phyloP scores from a whole-genome alignment of 225 moss, liverwort and hornwort species.

The Takakia lepidozioides region DNA sequence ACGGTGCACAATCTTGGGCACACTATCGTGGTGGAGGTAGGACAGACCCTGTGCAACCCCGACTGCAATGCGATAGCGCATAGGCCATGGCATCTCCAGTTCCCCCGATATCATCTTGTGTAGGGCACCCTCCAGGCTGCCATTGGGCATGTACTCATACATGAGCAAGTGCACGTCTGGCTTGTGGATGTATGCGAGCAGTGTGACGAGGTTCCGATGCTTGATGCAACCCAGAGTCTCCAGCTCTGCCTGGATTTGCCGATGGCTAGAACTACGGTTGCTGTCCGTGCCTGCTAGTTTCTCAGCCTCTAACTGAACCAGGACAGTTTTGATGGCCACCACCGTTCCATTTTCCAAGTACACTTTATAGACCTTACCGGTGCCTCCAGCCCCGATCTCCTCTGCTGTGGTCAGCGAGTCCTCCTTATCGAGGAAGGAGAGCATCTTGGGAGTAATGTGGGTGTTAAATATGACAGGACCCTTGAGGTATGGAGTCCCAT shows the following conservation, averaged over 20 bases:
- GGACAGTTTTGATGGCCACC: slow-evolving; percentile 71
- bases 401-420: slow-evolving; percentile 37
- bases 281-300: background rate
- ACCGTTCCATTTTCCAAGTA: slow-evolving; percentile 27
- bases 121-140: slow-evolving; percentile 54
- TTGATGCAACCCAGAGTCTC: slow-evolving; percentile 76
- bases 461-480: slow-evolving; percentile 75
- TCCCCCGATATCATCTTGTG: slow-evolving; percentile 29
- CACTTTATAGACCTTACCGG: slow-evolving; percentile 64
- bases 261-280: slow-evolving; percentile 7
- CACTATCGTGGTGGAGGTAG: slow-evolving; percentile 66
- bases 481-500: slow-evolving; percentile 36
- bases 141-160: slow-evolving; percentile 63
- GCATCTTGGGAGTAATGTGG: slow-evolving; percentile 59
- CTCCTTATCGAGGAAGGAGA: slow-evolving; percentile 61
- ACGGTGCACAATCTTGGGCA: slow-evolving; percentile 66
- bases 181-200: slow-evolving; percentile 59
- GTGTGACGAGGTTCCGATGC: slow-evolving; percentile 66
- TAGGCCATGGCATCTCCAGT: slow-evolving; percentile 58
- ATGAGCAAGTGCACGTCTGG: slow-evolving; percentile 55
- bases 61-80: slow-evolving; percentile 61
- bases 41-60: slow-evolving; percentile 62
- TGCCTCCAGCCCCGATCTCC: slow-evolving; percentile 61
- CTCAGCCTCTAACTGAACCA: slow-evolving; percentile 1
- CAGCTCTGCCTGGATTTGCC: slow-evolving; percentile 80